Conservation (phyloP, 225 moss, liverwort and hornwort genomes). For the Sphagnum tenellum region DNA sequence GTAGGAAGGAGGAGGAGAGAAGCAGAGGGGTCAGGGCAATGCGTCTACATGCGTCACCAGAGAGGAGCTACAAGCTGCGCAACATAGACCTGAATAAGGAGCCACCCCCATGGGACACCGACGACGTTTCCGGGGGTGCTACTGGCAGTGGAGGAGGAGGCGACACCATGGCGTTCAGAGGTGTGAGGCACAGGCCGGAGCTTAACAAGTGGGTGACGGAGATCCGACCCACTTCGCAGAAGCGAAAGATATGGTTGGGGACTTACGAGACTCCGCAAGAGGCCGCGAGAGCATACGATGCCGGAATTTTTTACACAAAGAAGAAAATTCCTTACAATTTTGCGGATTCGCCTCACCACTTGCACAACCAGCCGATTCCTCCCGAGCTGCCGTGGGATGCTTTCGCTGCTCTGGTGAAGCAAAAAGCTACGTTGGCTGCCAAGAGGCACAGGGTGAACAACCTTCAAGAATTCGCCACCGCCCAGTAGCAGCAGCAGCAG, state of each 20-base stretch:
- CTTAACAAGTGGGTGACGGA: constrained; percentile 43
- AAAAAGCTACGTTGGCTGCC: no score
- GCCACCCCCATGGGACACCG: no score
- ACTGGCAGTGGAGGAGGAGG: no score
- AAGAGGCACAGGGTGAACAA: no score
- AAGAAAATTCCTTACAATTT: constrained; percentile 31
- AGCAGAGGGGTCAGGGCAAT: no score
- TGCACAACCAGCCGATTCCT: constrained; percentile 19
- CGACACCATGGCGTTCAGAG: constrained; percentile 6
- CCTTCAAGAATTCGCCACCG: no score
- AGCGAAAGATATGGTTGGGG: constrained; percentile 35
- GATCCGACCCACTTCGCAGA: constrained; percentile 24
- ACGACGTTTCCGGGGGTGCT: no score
- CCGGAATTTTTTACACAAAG: constrained; percentile 29
- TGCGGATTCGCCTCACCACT: constrained; percentile 15
- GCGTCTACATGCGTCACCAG: no score
- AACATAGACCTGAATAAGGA: no score
- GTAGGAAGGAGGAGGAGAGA: no score
- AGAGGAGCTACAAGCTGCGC: no score
- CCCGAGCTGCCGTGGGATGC: constrained; percentile 15
- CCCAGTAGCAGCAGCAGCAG: no score
- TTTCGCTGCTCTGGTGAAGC: constrained; percentile 7
- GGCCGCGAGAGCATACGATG: constrained; percentile 39
- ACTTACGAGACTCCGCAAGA: constrained; percentile 25
- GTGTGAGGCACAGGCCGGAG: constrained; percentile 25